phyloP scores from a whole-genome alignment of 805 yeast species.

The Saturnispora diversa region DNA sequence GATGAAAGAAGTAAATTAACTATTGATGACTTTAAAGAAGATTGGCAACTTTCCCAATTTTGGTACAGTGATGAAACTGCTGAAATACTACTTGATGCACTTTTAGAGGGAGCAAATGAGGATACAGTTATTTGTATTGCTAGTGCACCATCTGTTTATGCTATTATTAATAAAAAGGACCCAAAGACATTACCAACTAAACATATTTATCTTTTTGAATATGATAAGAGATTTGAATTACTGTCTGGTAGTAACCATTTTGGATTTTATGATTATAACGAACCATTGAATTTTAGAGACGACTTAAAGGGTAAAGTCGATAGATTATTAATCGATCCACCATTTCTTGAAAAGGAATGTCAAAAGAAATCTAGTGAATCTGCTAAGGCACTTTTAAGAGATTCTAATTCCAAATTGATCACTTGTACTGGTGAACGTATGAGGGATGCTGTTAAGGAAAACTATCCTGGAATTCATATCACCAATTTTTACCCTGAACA shows the following conservation, averaged over 20 bases:
- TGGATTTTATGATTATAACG: conserved; percentile 65
- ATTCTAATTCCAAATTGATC: conserved; percentile 42
- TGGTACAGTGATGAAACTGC: conserved; percentile 82
- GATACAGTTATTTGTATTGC: conserved; percentile 67
- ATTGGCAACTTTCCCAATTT: conserved; percentile 91
- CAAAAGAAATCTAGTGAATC: conserved; percentile 63
- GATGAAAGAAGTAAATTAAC: conserved; percentile 27
- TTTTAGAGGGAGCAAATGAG: conserved; percentile 68
- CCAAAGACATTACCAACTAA: conserved; percentile 49
- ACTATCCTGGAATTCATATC: conserved; percentile 55
- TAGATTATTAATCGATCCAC: conserved; percentile 77
- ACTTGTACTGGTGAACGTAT: conserved; percentile 89
- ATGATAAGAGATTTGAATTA: conserved; percentile 65
- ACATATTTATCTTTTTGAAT: conserved; percentile 70
- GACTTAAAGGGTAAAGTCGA: conserved; percentile 55
- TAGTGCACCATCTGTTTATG: conserved; percentile 89
- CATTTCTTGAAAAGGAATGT: conserved; percentile 75
- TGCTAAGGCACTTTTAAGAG: conserved; percentile 49
- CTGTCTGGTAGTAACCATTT: conserved; percentile 63
- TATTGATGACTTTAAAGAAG: conserved; percentile 76
- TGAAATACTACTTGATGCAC: conserved; percentile 53
- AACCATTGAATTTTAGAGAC: conserved; percentile 55
- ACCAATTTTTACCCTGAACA: conserved; percentile 75
- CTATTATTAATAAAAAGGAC: conserved; percentile 58
- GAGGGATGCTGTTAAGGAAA: conserved; percentile 49